phyloP scores from a whole-genome alignment of 208 protist species.

The Acanthamoeba rhysodes region DNA sequence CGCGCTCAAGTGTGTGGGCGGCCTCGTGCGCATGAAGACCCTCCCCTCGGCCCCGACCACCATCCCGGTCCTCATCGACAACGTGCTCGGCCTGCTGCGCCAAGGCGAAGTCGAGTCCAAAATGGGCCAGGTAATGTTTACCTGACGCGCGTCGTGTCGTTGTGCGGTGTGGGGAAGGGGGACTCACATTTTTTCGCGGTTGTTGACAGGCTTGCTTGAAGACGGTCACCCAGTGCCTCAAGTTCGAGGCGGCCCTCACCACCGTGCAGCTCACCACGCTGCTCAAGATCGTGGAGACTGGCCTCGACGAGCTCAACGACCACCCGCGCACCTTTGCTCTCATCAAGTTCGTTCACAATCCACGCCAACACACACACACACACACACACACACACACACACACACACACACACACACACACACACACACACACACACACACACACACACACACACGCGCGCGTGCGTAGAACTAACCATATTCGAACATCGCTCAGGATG shows the following conservation, averaged over 20 bases:
- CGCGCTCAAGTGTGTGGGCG: not conserved
- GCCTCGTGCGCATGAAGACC: conserved; percentile 9
- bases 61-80: conserved; percentile 10
- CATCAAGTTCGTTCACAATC: conserved; percentile 11
- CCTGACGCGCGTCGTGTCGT: too few species aligned
- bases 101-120: conserved; percentile 28
- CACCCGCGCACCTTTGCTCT: conserved; percentile 63
- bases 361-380: not conserved
- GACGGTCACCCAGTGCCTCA: conserved; percentile 25
- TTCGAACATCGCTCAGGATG: not conserved
- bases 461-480: too few species aligned
- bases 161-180: too few species aligned
- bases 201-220: conserved; percentile 3
- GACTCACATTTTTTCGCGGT: too few species aligned
- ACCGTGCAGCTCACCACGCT: not conserved
- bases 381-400: too few species aligned
- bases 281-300: not conserved
- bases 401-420: not conserved
- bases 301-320: conserved; percentile 68
- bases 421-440: not conserved
- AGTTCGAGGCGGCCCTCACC: conserved; percentile 3
- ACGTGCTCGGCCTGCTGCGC: conserved; percentile 12
- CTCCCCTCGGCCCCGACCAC: not conserved
- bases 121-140: not conserved
- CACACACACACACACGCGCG: too few species aligned